These are phyloP conservation scores for Aureoboletus auriporus DNA, from an alignment of 768 basidiomycete genomes.

Conservation along the genomic window DNA sequence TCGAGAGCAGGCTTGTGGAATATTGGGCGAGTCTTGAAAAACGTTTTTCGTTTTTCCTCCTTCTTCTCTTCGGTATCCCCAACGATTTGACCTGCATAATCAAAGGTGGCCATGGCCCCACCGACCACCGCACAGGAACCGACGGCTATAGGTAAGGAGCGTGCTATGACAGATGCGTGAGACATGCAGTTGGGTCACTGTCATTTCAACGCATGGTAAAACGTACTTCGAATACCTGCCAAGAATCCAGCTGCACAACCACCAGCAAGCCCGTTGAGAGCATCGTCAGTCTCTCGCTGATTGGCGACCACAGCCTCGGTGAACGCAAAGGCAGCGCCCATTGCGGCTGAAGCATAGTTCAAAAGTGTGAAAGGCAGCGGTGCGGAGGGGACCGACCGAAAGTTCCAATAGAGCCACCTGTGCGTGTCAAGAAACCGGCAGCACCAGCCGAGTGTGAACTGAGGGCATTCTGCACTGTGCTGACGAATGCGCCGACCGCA, in stretches of 20 bases:
- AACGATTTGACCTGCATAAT: slow-evolving; percentile 66
- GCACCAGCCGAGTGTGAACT: slow-evolving; percentile 75
- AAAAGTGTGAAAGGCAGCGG: not conserved
- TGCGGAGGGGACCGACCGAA: slow-evolving; percentile 59
- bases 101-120: slow-evolving; percentile 75
- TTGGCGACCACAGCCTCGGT: slow-evolving; percentile 83
- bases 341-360: slow-evolving; percentile 56
- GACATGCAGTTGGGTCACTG: slow-evolving; percentile 1
- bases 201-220: not conserved
- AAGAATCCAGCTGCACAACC: slow-evolving; percentile 93
- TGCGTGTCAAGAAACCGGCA: slow-evolving; percentile 81
- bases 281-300: slow-evolving; percentile 71
- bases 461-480: slow-evolving; percentile 76
- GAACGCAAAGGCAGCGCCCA: slow-evolving; percentile 83
- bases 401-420: slow-evolving; percentile 85
- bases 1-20: slow-evolving; percentile 26
- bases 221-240: slow-evolving; percentile 76
- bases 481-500: slow-evolving; percentile 63
- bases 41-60: slow-evolving; percentile 72
- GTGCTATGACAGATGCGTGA: slow-evolving; percentile 45
- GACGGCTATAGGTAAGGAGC: slow-evolving; percentile 79
- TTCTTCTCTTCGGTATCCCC: slow-evolving; percentile 42
- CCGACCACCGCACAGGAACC: slow-evolving; percentile 78
- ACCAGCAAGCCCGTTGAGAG: slow-evolving; percentile 77
- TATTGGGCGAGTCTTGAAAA: slow-evolving; percentile 72